These are phyloP conservation scores for Spizellomyces punctatus DNA, from an alignment of 192 early-diverging fungal genomes.

Conservation along the genomic window DNA sequence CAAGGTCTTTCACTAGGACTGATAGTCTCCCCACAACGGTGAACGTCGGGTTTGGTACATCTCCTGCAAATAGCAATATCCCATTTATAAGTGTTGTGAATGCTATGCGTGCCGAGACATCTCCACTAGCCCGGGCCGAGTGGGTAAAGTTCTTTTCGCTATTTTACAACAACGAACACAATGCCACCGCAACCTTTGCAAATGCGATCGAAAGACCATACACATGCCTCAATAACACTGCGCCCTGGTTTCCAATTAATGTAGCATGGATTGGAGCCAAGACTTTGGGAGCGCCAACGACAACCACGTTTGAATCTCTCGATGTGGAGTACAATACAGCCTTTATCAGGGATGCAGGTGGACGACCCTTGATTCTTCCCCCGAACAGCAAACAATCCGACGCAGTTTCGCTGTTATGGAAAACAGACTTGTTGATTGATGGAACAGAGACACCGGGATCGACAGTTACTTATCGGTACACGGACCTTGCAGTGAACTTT, in stretches of 20 bases:
- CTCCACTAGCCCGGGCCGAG: slow-evolving; percentile 32
- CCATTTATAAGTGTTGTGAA: slow-evolving; percentile 14
- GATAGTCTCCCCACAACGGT: background rate
- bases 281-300: background rate
- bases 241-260: background rate
- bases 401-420: background rate
- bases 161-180: slow-evolving; percentile 27
- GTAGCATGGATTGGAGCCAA: background rate
- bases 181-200: background rate
- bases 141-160: slow-evolving; percentile 36
- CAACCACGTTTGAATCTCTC: background rate
- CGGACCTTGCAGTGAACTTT: background rate
- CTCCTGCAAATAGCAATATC: background rate
- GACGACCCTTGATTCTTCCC: background rate
- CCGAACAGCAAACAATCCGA: background rate
- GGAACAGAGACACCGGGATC: background rate
- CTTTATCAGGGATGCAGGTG: slow-evolving; percentile 22
- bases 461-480: background rate
- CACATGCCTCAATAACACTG: background rate
- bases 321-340: slow-evolving; percentile 3
- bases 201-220: slow-evolving; percentile 1
- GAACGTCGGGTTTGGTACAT: slow-evolving; percentile 6
- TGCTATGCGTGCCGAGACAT: slow-evolving; percentile 15
- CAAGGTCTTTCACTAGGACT: background rate
- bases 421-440: slow-evolving; percentile 19